phyloP scores from a whole-genome alignment of 352 stramenopile species.

The Salisapilia sapeloensis region DNA sequence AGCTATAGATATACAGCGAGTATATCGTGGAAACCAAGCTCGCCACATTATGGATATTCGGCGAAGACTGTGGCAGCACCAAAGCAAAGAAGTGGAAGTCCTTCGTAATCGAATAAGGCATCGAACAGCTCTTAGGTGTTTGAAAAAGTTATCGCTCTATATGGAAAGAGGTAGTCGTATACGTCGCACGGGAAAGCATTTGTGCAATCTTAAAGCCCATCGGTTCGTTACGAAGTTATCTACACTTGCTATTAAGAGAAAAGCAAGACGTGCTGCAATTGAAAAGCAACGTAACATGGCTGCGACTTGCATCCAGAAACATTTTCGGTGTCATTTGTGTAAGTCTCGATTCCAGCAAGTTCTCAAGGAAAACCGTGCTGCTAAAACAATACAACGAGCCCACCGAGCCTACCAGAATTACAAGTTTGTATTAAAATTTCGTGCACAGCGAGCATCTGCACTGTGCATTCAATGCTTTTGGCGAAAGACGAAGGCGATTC shows the following conservation, averaged over 20 bases:
- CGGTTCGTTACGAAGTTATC: too few relatives aligned
- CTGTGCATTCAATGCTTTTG: constrained; percentile 36
- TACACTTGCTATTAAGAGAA: too few relatives aligned
- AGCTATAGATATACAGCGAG: constrained; percentile 26
- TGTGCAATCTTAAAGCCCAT: too few relatives aligned
- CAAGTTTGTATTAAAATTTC: constrained; percentile 12
- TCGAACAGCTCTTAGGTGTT: constrained; percentile 9
- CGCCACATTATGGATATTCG: constrained; percentile 6
- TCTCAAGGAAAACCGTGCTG: constrained; percentile 18
- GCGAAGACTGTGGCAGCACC: constrained; percentile 9
- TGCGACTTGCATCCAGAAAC: constrained; percentile 45
- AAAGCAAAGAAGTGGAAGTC: constrained; percentile 8
- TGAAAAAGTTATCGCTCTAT: constrained; percentile 16
- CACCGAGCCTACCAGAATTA: constrained; percentile 26
- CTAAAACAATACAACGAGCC: constrained; percentile 33
- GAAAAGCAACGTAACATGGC: constrained; percentile 14
- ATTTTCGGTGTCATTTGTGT: constrained; percentile 35
- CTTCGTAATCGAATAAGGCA: constrained; percentile 18
- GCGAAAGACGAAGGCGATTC: constrained; percentile 20
- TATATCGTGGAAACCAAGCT: constrained; percentile 24
- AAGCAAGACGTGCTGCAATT: constrained; percentile 14
- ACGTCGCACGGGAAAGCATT: too few relatives aligned
- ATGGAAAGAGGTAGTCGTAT: too few relatives aligned
- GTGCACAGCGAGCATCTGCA: constrained; percentile 22
- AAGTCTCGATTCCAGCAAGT: constrained; percentile 20